Conservation (phyloP, 805 yeast genomes). For the Candida manassasensis region DNA sequence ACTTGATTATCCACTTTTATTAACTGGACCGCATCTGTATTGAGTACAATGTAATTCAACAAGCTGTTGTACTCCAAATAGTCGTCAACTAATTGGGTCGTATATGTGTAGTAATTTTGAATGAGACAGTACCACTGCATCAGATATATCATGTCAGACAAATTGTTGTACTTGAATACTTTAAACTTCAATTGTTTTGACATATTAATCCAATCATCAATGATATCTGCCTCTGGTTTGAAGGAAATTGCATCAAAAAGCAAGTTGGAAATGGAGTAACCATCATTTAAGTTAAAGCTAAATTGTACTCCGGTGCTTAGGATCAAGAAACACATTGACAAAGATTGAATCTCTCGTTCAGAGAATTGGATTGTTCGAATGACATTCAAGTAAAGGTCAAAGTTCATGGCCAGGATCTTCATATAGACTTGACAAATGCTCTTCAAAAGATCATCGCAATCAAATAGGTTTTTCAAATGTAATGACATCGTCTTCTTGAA, state of each 20-base stretch:
- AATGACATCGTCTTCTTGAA: slow-evolving; percentile 6
- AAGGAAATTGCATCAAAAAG: slow-evolving; percentile 7
- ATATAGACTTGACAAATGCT: slow-evolving; percentile 7
- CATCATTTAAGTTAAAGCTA: not conserved
- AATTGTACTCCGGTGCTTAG: slow-evolving; percentile 18
- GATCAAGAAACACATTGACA: slow-evolving; percentile 17
- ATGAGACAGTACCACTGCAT: slow-evolving; percentile 24
- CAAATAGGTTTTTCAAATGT: slow-evolving; percentile 6
- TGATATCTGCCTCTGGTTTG: slow-evolving; percentile 12
- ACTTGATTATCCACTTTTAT: not conserved
- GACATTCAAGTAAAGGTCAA: slow-evolving; percentile 8
- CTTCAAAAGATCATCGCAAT: slow-evolving; percentile 5
- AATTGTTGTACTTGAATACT: slow-evolving; percentile 14
- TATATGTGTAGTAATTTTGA: slow-evolving; percentile 16
- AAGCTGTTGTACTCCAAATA: slow-evolving; percentile 26
- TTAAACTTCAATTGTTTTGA: slow-evolving; percentile 16
- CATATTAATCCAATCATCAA: slow-evolving; percentile 12
- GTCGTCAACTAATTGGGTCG: slow-evolving; percentile 17
- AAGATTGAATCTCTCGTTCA: slow-evolving; percentile 12
- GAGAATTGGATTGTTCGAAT: slow-evolving; percentile 6
- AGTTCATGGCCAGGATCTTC: slow-evolving; percentile 6
- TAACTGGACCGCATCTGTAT: slow-evolving; percentile 14
- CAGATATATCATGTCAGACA: slow-evolving; percentile 21
- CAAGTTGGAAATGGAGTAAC: not conserved
- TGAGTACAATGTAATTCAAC: slow-evolving; percentile 16